Evolutionary conservation across 768 basidiomycete species (phyloP).

Genomic region (Leucocoprinus leucothites): DNA sequence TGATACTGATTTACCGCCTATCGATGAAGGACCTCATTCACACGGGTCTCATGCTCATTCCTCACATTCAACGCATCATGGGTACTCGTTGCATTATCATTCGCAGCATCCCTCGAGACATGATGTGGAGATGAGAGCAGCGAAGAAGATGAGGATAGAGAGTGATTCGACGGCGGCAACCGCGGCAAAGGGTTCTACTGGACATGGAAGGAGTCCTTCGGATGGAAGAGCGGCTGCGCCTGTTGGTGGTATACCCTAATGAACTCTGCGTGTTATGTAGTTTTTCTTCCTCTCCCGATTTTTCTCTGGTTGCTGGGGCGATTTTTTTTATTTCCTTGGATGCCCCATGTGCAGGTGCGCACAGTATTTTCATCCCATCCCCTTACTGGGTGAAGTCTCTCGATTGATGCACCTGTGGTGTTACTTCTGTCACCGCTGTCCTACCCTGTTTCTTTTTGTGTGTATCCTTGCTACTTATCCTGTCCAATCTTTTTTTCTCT

Average conservation of each 20-base stretch:
- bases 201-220: neutral
- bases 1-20: conserved; percentile 15
- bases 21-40: too few species aligned
- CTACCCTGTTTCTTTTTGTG: neutral
- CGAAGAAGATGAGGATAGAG: conserved; percentile 76
- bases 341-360: conserved; percentile 20
- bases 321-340: neutral
- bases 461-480: neutral
- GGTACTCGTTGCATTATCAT: too few species aligned
- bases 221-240: conserved; percentile 18
- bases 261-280: neutral
- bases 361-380: too few species aligned
- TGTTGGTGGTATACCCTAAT: conserved; percentile 54
- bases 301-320: too few species aligned
- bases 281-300: neutral
- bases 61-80: too few species aligned
- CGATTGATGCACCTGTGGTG: conserved; percentile 1
- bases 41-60: too few species aligned
- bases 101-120: too few species aligned
- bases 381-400: too few species aligned
- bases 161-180: conserved; percentile 24
- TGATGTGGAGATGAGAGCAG: conserved; percentile 26
- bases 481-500: neutral
- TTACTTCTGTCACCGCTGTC: neutral
- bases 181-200: neutral